Conservation (phyloP, 2,329 filamentous ascomycete genomes). For the Chrysoporthe cubensis region DNA sequence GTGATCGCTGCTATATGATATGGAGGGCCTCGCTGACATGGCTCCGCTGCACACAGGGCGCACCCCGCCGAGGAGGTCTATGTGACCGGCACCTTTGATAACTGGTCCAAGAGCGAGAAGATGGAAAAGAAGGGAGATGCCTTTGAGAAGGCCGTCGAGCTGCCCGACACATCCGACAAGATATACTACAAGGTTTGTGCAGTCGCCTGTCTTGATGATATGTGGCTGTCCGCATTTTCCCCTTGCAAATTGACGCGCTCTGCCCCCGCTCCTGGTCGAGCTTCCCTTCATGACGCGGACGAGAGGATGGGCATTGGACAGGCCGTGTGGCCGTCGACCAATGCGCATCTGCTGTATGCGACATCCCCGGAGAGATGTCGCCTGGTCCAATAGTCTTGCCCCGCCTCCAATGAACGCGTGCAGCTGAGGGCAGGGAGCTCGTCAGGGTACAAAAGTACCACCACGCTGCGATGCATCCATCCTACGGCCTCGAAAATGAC, state of each 20-base stretch:
- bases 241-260: constrained; percentile 23
- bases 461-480: neutral
- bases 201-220: constrained; percentile 22
- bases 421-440: constrained; percentile 11
- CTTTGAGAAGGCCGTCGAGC: constrained; percentile 77
- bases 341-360: constrained; percentile 10
- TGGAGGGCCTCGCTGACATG: constrained; percentile 15
- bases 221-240: constrained; percentile 19
- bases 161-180: constrained; percentile 70
- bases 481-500: constrained; percentile 3
- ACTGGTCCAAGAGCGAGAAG: constrained; percentile 86
- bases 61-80: constrained; percentile 84
- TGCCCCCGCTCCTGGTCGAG: constrained; percentile 2
- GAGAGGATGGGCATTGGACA: constrained; percentile 9
- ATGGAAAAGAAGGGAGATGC: constrained; percentile 74
- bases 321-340: neutral
- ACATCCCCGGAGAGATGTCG: constrained; percentile 5
- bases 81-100: constrained; percentile 94
- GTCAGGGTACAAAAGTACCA: neutral
- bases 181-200: constrained; percentile 89
- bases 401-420: constrained; percentile 21
- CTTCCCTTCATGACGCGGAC: constrained; percentile 1
- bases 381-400: neutral
- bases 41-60: constrained; percentile 61
- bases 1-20: neutral